Conservation (phyloP, 129 eudicot genomes). For the Artemisia argyi region DNA sequence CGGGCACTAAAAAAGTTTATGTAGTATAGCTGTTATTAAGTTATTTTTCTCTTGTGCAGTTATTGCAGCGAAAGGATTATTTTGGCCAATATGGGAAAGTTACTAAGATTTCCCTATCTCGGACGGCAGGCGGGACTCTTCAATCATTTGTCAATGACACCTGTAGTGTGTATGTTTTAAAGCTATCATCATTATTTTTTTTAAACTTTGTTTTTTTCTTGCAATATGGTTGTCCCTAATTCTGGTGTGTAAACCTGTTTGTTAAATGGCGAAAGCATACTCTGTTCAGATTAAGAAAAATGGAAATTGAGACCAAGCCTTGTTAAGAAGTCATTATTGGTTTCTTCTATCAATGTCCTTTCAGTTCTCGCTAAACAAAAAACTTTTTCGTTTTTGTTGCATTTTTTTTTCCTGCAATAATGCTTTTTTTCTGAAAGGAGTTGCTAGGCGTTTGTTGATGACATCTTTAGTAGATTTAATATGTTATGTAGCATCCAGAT, state of each 20-base stretch:
- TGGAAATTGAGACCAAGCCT: background rate
- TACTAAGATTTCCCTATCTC: slow-evolving; percentile 64
- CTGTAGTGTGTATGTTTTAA: slow-evolving; percentile 67
- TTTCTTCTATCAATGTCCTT: background rate
- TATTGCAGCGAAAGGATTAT: slow-evolving; percentile 59
- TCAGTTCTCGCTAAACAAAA: background rate
- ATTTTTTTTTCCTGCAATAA: background rate
- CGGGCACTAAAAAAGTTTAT: background rate
- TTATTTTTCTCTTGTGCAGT: slow-evolving; percentile 35
- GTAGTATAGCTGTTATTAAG: background rate
- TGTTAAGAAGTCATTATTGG: background rate
- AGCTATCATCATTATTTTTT: background rate
- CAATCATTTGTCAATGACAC: slow-evolving; percentile 69
- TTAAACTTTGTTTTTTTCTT: background rate
- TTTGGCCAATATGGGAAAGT: slow-evolving; percentile 82
- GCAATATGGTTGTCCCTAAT: background rate
- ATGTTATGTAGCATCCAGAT: slow-evolving; percentile 11
- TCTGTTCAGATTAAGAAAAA: background rate
- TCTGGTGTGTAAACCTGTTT: background rate
- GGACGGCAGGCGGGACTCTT: slow-evolving; percentile 71
- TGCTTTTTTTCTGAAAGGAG: too few relatives aligned
- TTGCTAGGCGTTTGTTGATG: background rate
- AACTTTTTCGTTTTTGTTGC: background rate
- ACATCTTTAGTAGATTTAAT: background rate
- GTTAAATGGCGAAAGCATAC: background rate